These are phyloP conservation scores for Lactarius hengduanensis DNA, from an alignment of 768 basidiomycete genomes.

Conservation along the genomic window DNA sequence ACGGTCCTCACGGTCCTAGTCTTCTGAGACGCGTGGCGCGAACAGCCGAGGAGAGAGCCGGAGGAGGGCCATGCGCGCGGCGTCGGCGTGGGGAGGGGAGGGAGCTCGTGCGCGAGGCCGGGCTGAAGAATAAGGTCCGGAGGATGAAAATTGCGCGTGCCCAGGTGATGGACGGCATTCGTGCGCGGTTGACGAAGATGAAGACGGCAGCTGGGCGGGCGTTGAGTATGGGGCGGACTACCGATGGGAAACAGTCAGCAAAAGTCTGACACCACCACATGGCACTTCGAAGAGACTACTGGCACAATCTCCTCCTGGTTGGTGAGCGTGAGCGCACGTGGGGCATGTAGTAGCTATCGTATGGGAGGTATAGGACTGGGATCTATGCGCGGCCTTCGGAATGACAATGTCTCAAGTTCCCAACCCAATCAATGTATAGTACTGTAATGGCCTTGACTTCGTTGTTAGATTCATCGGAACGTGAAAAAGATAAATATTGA, in stretches of 20 bases:
- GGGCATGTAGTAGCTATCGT: too few relatives aligned
- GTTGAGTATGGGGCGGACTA: background rate
- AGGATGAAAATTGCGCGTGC: background rate
- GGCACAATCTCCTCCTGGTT: too few relatives aligned
- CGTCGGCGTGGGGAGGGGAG: background rate
- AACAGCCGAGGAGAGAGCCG: conserved; percentile 17
- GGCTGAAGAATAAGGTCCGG: background rate
- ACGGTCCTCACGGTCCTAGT: conserved; percentile 1
- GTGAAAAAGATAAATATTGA: conserved; percentile 40
- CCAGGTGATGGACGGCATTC: conserved; percentile 6
- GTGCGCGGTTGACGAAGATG: background rate
- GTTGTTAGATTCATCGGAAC: too few relatives aligned
- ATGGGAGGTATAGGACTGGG: too few relatives aligned
- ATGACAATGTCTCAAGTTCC: too few relatives aligned
- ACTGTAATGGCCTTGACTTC: too few relatives aligned
- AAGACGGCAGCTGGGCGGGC: background rate
- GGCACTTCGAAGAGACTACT: too few relatives aligned
- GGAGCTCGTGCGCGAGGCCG: background rate
- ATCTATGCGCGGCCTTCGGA: too few relatives aligned
- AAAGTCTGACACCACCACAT: background rate
- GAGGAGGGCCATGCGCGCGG: conserved; percentile 14
- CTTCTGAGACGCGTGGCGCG: conserved; percentile 22
- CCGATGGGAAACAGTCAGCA: background rate
- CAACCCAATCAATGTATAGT: too few relatives aligned
- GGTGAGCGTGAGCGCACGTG: too few relatives aligned